Percentiles rank a stretch among this genome's conserved stretches.
Conservation (phyloP, 1,139 yeast species). For the Arxiozyma slooffiae region DNA sequence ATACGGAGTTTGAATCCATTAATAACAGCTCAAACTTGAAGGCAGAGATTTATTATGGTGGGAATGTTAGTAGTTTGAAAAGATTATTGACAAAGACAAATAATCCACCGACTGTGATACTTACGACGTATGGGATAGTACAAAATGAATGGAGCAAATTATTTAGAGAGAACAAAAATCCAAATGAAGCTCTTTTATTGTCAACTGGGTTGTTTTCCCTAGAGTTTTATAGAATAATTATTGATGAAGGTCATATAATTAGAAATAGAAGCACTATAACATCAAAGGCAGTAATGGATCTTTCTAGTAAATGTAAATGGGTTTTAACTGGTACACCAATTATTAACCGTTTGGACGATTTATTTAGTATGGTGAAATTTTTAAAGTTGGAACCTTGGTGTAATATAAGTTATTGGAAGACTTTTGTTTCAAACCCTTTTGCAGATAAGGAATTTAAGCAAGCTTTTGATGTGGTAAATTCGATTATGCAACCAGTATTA, state of each 20-base stretch:
- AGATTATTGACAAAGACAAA: conserved; percentile 20
- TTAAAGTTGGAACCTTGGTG: conserved; percentile 82
- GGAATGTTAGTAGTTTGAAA: conserved; percentile 42
- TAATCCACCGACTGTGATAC: conserved; percentile 57
- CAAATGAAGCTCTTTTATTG: conserved; percentile 7
- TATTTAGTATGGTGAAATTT: conserved; percentile 68
- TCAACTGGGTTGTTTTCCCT: conserved; percentile 57
- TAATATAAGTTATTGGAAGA: conserved; percentile 78
- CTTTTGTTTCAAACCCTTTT: conserved; percentile 77
- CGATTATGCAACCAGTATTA: conserved; percentile 74
- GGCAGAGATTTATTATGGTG: conserved; percentile 63
- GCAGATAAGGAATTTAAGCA: conserved; percentile 59
- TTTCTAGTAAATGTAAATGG: conserved; percentile 68
- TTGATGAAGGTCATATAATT: conserved; percentile 91
- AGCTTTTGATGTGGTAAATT: conserved; percentile 74
- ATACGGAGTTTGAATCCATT: conserved; percentile 59
- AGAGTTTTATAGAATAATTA: conserved; percentile 64
- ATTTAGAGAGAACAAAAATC: conserved; percentile 5
- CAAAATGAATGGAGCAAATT: conserved; percentile 53
- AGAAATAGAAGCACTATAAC: conserved; percentile 74
- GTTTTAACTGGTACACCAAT: conserved; percentile 91
- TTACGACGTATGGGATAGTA: conserved; percentile 85
- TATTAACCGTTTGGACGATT: conserved; percentile 77
- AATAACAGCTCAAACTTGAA: conserved; percentile 41
- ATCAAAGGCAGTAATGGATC: conserved; percentile 64